phyloP scores from a whole-genome alignment of 345 rosid species.

The Noccaea caerulescens region DNA sequence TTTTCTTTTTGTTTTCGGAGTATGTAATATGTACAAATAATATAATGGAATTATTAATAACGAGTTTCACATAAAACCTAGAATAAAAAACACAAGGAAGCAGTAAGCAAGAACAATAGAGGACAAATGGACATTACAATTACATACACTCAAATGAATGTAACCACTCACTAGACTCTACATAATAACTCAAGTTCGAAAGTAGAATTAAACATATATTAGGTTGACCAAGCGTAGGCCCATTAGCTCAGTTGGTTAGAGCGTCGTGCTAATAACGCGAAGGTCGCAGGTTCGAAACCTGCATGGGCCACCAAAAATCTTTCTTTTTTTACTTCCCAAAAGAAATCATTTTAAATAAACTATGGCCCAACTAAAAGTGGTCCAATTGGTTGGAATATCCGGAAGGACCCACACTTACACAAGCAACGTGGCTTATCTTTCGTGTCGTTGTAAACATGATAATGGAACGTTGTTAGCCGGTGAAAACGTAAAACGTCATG shows the following conservation, averaged over 20 bases:
- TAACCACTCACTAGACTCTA: too few species aligned
- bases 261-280: constrained; percentile 97
- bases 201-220: too few species aligned
- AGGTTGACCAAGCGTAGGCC: not conserved
- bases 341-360: too few species aligned
- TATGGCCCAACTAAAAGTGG: too few species aligned
- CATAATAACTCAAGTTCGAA: too few species aligned
- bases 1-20: not conserved
- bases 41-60: not conserved
- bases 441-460: constrained; percentile 2
- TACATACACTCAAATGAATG: too few species aligned
- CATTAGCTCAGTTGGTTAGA: constrained; percentile 49
- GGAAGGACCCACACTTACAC: too few species aligned
- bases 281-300: constrained; percentile 62
- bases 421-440: not conserved
- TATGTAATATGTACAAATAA: too few species aligned
- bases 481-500: constrained; percentile 11
- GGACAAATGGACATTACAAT: too few species aligned
- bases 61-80: not conserved
- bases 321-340: not conserved
- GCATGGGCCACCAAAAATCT: constrained; percentile 27
- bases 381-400: too few species aligned
- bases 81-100: not conserved
- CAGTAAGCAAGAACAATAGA: not conserved
- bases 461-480: not conserved